Evolutionary conservation across 345 rosid species (phyloP), one percentile per base, ranked within the genome.

Genomic region (Citrus inodora): DNA sequence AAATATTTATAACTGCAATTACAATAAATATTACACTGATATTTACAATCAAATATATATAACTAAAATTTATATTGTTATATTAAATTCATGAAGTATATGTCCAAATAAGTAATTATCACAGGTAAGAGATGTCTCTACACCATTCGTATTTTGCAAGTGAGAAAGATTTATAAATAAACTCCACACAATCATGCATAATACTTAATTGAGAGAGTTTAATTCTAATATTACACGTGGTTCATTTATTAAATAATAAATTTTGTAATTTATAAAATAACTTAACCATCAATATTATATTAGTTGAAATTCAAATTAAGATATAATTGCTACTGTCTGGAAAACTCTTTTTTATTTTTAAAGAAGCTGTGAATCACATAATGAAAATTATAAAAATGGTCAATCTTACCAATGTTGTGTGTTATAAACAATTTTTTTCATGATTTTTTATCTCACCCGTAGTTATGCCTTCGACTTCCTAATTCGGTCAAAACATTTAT

Each of bases 111-210:
- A 32, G 0, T 32, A 32, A 4, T 0, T 0, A 0, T 32, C 33
- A 32, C 0, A 32, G 0, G 0, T 0, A 0, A 32, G 5, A 0
- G 0, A 0, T 32, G 5, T 32, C 5, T 4, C 0, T 32, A 0
- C 0, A 0, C 0, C 33, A 32, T 0, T 32, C 5, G 0, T 4
- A 32, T 32, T 32, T 32, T 0, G 0, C 0, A 32, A 4, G 33
- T 0, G 5, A 32, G 0, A 32, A 32, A 32, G 0, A 32, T 0
- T 4, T 32, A 0, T 0, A 32, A 32, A 32, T 32, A 32, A 32
- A 32, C 33, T 32, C 0, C 0, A 32, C 33, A 32, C 33, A 32
- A 32, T 32, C 5, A 32, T 4, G 0, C 5, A 32, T 4, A 32
- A 32, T 32, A 0, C 33, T 32, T 0, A 32, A 32, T 32, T 32